phyloP scores from a whole-genome alignment of 2,329 filamentous ascomycete genomes.

The Diatrype stigma region DNA sequence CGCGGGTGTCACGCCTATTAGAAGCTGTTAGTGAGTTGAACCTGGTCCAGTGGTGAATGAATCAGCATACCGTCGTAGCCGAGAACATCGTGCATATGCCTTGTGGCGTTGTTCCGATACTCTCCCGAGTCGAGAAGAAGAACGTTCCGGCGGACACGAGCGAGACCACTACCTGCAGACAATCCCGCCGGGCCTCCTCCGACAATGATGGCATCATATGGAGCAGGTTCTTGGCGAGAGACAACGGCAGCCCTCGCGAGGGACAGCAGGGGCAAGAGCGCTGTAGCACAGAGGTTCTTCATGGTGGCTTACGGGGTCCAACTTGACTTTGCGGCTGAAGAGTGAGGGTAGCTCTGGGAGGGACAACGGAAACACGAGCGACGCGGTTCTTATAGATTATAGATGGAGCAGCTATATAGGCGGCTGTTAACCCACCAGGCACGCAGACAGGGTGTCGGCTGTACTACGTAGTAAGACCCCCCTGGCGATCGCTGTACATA shows the following conservation, averaged over 20 bases:
- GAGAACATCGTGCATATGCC: conserved; percentile 59
- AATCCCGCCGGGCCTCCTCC: conserved; percentile 56
- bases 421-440: neutral
- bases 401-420: no score
- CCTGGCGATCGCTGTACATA: neutral
- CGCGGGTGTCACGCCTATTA: conserved; percentile 46
- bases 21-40: neutral
- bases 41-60: neutral
- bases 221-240: conserved; percentile 3
- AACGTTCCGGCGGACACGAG: conserved; percentile 50
- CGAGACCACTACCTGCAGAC: conserved; percentile 51
- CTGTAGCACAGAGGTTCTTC: conserved; percentile 11
- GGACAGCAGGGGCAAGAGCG: conserved; percentile 10
- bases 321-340: no score
- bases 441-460: neutral
- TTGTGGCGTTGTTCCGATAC: conserved; percentile 53
- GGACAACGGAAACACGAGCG: neutral
- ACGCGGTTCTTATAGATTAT: neutral
- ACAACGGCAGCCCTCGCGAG: conserved; percentile 8
- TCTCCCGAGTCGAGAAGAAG: conserved; percentile 54
- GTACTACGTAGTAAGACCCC: neutral
- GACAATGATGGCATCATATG: conserved; percentile 53
- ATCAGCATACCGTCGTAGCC: conserved; percentile 50
- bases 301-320: conserved; percentile 2
- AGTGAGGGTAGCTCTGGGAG: neutral